Evolutionary conservation across 306 rosid species (phyloP).

Genomic region (Inga oerstediana): DNA sequence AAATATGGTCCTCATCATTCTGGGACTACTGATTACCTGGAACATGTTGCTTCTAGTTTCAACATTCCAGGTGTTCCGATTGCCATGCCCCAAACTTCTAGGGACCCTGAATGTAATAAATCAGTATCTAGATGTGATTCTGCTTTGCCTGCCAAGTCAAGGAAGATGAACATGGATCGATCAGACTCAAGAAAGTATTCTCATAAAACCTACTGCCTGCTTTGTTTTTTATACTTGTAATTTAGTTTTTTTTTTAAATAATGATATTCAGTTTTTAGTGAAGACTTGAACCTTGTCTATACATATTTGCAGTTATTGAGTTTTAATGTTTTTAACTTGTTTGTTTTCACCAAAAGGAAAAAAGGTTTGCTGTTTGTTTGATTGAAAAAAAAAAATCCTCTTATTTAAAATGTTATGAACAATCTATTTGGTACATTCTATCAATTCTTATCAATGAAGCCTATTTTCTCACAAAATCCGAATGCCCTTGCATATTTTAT

Average conservation of each 20-base stretch:
- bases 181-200: slow-evolving; percentile 82
- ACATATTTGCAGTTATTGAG: neutral
- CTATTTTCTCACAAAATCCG: neutral
- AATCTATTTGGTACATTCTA: neutral
- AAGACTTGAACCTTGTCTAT: slow-evolving; percentile 15
- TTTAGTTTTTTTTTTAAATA: neutral
- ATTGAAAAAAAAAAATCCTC: neutral
- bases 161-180: slow-evolving; percentile 72
- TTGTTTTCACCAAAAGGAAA: neutral
- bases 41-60: slow-evolving; percentile 79
- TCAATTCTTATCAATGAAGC: neutral
- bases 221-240: slow-evolving; percentile 1
- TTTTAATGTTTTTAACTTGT: neutral
- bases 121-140: slow-evolving; percentile 59
- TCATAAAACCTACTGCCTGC: slow-evolving; percentile 27
- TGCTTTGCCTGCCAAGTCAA: slow-evolving; percentile 66
- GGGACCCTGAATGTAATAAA: slow-evolving; percentile 74
- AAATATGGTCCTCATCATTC: slow-evolving; percentile 56
- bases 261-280: slow-evolving; percentile 19
- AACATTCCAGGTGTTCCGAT: slow-evolving; percentile 69
- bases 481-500: neutral
- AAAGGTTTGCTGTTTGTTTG: neutral
- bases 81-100: slow-evolving; percentile 73
- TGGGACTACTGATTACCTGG: slow-evolving; percentile 52
- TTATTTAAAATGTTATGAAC: neutral